phyloP scores from a whole-genome alignment of 805 yeast genomes.

The Lipomyces starkeyi region DNA sequence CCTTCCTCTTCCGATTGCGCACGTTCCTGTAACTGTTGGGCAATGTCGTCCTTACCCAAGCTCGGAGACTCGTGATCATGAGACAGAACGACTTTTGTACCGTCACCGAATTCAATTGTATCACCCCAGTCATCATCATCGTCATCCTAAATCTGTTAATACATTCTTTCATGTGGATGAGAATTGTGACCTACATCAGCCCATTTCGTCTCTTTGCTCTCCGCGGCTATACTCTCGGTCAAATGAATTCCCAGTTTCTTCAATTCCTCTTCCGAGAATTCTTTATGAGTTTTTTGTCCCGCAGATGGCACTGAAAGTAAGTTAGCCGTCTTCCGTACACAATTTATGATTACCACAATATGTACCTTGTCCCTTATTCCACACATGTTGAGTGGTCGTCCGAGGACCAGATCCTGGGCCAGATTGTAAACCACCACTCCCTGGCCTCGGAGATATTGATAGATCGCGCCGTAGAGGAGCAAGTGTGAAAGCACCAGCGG shows the following conservation, averaged over 20 bases:
- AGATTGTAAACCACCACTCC: conserved; percentile 23
- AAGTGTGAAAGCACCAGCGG: conserved; percentile 29
- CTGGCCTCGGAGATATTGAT: conserved; percentile 36
- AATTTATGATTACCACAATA: background rate
- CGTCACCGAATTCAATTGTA: conserved; percentile 41
- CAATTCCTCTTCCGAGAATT: conserved; percentile 46
- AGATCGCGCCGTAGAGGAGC: conserved; percentile 36
- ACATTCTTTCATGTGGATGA: background rate
- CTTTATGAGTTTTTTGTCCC: conserved; percentile 21
- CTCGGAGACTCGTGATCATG: conserved; percentile 24
- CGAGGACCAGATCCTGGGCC: conserved; percentile 14
- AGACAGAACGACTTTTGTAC: conserved; percentile 39
- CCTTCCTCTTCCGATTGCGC: background rate
- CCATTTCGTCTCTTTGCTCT: conserved; percentile 46
- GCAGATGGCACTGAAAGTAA: background rate
- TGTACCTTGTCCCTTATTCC: conserved; percentile 31
- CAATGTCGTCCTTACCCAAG: background rate
- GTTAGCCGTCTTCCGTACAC: background rate
- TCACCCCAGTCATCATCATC: conserved; percentile 48
- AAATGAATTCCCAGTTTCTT: conserved; percentile 46
- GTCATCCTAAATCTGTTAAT: conserved; percentile 42
- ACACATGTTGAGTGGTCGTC: conserved; percentile 20
- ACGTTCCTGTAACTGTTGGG: background rate
- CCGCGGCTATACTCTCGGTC: conserved; percentile 44
- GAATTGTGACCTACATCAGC: conserved; percentile 39